Percentiles rank a stretch among this genome's conserved stretches.
Conservation (phyloP, 768 basidiomycete species). For the Russula abietina region DNA sequence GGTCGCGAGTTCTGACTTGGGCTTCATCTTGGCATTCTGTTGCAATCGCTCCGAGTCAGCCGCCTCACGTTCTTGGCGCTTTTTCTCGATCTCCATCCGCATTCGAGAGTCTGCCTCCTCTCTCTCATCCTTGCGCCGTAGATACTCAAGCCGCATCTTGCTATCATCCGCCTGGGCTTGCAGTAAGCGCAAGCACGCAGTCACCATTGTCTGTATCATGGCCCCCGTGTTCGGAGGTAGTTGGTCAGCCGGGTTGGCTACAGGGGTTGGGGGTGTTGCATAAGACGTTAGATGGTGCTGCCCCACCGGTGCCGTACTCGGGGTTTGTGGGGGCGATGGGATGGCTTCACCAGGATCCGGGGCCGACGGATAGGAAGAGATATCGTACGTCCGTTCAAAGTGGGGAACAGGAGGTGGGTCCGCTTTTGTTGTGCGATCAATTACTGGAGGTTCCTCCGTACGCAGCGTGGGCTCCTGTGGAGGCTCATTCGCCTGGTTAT, state of each 20-base stretch:
- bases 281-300: conserved; percentile 18
- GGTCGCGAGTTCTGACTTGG: conserved; percentile 62
- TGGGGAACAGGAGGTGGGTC: conserved; percentile 22
- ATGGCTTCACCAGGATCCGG: conserved; percentile 23
- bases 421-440: conserved; percentile 13
- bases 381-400: conserved; percentile 22
- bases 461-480: conserved; percentile 21
- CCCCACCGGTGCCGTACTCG: conserved; percentile 17
- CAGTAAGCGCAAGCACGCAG: conserved; percentile 52
- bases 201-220: conserved; percentile 52
- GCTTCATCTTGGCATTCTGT: conserved; percentile 47
- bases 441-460: conserved; percentile 18
- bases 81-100: conserved; percentile 48
- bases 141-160: conserved; percentile 63
- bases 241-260: conserved; percentile 33
- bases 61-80: conserved; percentile 50
- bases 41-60: conserved; percentile 50
- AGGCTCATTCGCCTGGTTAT: conserved; percentile 16
- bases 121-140: conserved; percentile 62
- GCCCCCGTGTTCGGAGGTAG: conserved; percentile 41
- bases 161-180: conserved; percentile 64
- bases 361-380: conserved; percentile 9
- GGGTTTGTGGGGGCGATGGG: conserved; percentile 24
- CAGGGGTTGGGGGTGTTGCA: conserved; percentile 14
- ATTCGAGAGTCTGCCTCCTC: conserved; percentile 52